Evolutionary conservation across 75 land plant genomes (phyloP).

Genomic region (Pinus tabuliformis): DNA sequence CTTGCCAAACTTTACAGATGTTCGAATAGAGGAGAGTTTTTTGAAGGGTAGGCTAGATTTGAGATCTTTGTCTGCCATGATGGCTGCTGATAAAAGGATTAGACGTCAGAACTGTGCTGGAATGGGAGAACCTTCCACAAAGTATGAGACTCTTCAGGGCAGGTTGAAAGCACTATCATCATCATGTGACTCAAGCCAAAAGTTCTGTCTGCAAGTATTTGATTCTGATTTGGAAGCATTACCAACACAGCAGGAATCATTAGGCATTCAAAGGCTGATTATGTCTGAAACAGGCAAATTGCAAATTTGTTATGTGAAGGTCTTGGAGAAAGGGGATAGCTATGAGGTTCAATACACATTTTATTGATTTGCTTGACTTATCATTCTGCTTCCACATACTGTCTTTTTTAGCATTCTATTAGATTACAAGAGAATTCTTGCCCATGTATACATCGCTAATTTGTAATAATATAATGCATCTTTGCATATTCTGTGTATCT

Average conservation of each 20-base stretch:
- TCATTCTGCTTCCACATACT: neutral
- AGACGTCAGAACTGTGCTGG: conserved; percentile 29
- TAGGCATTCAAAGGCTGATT: conserved; percentile 58
- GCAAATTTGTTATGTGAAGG: conserved; percentile 74
- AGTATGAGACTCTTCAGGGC: conserved; percentile 65
- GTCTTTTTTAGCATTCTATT: neutral
- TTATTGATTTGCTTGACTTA: neutral
- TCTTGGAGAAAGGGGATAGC: conserved; percentile 84
- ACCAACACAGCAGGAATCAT: conserved; percentile 63
- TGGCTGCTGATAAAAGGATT: conserved; percentile 54
- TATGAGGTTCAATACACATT: conserved; percentile 64
- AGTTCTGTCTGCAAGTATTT: conserved; percentile 54
- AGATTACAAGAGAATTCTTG: neutral
- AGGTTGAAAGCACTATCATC: conserved; percentile 44
- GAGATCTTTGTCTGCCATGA: conserved; percentile 59
- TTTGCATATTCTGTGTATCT: conserved; percentile 1
- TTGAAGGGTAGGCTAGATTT: conserved; percentile 68
- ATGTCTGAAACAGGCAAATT: conserved; percentile 70
- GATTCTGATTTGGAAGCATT: conserved; percentile 37
- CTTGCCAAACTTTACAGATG: conserved; percentile 65
- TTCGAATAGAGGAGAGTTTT: conserved; percentile 66
- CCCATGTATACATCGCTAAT: neutral
- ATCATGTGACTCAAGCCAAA: conserved; percentile 32
- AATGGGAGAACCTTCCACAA: conserved; percentile 52
- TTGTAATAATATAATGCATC: neutral